A percentile compares a stretch with the other conserved stretches of the same genome.
phyloP scores from a whole-genome alignment of 1,284 basidiomycete species.

The Leccinum subrobustum region DNA sequence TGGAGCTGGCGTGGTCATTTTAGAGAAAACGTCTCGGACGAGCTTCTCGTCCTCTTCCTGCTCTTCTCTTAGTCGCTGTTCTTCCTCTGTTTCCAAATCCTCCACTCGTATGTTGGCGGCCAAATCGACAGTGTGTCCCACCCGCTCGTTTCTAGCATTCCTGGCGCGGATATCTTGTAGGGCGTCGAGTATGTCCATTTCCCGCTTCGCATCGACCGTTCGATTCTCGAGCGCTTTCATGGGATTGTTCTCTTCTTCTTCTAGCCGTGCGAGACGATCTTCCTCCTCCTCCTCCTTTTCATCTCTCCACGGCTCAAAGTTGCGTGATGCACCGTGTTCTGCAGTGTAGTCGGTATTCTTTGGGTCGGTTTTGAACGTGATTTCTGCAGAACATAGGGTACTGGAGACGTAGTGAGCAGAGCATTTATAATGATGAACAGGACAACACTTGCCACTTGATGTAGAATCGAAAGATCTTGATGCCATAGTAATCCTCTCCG shows the following conservation, averaged over 20 bases:
- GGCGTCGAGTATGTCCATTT: slow-evolving; percentile 98
- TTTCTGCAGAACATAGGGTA: slow-evolving; percentile 93
- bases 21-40: slow-evolving; percentile 84
- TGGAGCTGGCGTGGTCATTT: slow-evolving; percentile 50
- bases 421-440: neutral
- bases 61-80: slow-evolving; percentile 59
- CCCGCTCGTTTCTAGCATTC: slow-evolving; percentile 88
- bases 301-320: slow-evolving; percentile 92
- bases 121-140: slow-evolving; percentile 66
- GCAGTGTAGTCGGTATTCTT: slow-evolving; percentile 94
- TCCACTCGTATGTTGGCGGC: slow-evolving; percentile 55
- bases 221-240: slow-evolving; percentile 96
- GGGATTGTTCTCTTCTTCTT: slow-evolving; percentile 90
- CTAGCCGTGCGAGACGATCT: slow-evolving; percentile 74
- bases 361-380: slow-evolving; percentile 99
- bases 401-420: slow-evolving; percentile 38
- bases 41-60: slow-evolving; percentile 92
- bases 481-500: slow-evolving; percentile 96
- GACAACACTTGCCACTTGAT: slow-evolving; percentile 65
- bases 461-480: slow-evolving; percentile 91
- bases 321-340: slow-evolving; percentile 92
- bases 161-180: slow-evolving; percentile 92
- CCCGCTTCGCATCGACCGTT: slow-evolving; percentile 88
- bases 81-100: slow-evolving; percentile 71
- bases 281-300: slow-evolving; percentile 75